Conservation (phyloP, 441 rosid genomes). For the Eutrema salsugineum region DNA sequence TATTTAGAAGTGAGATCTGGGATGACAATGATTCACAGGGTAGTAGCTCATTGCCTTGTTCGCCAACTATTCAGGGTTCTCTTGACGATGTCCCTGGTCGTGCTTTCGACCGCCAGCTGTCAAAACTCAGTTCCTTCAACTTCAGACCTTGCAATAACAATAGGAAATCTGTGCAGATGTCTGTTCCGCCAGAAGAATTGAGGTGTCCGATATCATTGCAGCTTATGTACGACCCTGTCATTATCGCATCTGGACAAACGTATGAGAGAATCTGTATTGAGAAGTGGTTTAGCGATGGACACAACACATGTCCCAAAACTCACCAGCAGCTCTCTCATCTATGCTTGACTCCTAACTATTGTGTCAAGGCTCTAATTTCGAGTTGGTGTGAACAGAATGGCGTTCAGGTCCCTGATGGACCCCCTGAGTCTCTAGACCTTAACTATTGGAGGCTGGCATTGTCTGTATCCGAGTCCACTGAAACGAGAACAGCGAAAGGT, state of each 20-base stretch:
- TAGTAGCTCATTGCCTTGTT: slow-evolving; percentile 77
- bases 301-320: slow-evolving; percentile 86
- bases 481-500: slow-evolving; percentile 51
- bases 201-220: slow-evolving; percentile 97
- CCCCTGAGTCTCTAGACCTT: slow-evolving; percentile 88
- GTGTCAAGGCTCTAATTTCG: slow-evolving; percentile 86
- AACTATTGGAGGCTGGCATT: slow-evolving; percentile 92
- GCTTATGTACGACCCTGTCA: slow-evolving; percentile 95
- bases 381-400: slow-evolving; percentile 98
- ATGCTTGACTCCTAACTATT: slow-evolving; percentile 87
- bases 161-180: slow-evolving; percentile 65
- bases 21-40: slow-evolving; percentile 95
- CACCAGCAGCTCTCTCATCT: slow-evolving; percentile 80
- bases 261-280: slow-evolving; percentile 92
- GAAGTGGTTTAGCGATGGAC: slow-evolving; percentile 96
- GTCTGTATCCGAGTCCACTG: slow-evolving; percentile 61
- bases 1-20: slow-evolving; percentile 79
- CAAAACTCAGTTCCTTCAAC: slow-evolving; percentile 80
- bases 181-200: slow-evolving; percentile 91
- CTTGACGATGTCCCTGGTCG: slow-evolving; percentile 61
- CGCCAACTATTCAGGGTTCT: slow-evolving; percentile 71
- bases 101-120: slow-evolving; percentile 72
- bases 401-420: slow-evolving; percentile 65
- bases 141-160: slow-evolving; percentile 55
- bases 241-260: slow-evolving; percentile 96